A percentile compares a stretch with the other conserved stretches of the same genome.
Evolutionary conservation across 768 basidiomycete genomes (phyloP).

Genomic region (Sporobolomyces pararoseus): DNA sequence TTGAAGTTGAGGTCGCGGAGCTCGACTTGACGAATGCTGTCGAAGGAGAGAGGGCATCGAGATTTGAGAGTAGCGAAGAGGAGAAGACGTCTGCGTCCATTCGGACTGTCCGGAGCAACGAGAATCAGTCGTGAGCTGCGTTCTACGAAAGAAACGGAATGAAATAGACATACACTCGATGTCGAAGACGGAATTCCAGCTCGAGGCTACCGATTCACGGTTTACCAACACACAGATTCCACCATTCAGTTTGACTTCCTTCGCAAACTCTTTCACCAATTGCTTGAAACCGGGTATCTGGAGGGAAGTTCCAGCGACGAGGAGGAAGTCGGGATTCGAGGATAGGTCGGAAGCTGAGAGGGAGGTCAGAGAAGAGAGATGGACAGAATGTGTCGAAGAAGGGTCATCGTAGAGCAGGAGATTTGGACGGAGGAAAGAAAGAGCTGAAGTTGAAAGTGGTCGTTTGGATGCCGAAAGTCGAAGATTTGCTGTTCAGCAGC

Average conservation of each 20-base stretch:
- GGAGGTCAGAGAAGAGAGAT: constrained; percentile 76
- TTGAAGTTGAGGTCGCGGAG: neutral
- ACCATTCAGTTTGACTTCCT: constrained; percentile 54
- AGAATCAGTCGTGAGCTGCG: neutral
- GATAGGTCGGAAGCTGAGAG: constrained; percentile 70
- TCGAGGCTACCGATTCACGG: constrained; percentile 68
- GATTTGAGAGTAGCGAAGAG: neutral
- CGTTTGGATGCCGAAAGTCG: constrained; percentile 68
- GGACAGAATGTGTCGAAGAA: constrained; percentile 58
- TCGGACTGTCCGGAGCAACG: constrained; percentile 2
- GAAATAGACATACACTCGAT: constrained; percentile 56
- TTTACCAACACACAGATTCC: constrained; percentile 84
- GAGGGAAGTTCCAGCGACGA: constrained; percentile 95
- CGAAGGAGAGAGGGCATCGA: neutral
- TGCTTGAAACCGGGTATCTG: constrained; percentile 88
- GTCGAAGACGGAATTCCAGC: constrained; percentile 88
- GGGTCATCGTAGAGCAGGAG: constrained; percentile 92
- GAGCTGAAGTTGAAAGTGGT: constrained; percentile 59
- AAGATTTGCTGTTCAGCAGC: constrained; percentile 58
- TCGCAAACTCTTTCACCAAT: constrained; percentile 88
- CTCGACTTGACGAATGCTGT: neutral
- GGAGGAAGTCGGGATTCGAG: constrained; percentile 82
- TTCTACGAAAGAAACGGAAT: neutral
- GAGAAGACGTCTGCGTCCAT: constrained; percentile 10
- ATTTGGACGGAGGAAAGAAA: constrained; percentile 76